Conservation (phyloP, 1,284 basidiomycete species). For the Cutaneotrichosporon daszewskae region DNA sequence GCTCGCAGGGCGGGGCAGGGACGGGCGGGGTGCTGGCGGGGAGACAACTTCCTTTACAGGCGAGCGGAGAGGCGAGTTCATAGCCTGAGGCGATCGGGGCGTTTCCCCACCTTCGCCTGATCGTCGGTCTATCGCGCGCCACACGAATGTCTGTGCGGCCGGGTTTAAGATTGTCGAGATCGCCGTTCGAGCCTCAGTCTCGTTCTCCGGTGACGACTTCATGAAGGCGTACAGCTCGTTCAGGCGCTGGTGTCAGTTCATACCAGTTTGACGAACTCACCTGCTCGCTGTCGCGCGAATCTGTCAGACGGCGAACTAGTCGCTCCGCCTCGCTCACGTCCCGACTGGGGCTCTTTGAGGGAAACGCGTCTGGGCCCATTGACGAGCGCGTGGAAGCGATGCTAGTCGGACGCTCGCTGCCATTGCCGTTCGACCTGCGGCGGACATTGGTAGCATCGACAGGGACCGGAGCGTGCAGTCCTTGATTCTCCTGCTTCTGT, state of each 20-base stretch:
- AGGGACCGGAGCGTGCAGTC: no score
- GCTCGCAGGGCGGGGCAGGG: conserved; percentile 3
- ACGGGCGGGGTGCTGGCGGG: conserved; percentile 2
- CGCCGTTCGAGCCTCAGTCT: conserved; percentile 65
- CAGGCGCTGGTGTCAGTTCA: conserved; percentile 88
- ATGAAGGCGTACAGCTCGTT: conserved; percentile 93
- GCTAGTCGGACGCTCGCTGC: conserved; percentile 23
- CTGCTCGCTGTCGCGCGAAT: conserved; percentile 72
- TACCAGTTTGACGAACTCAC: conserved; percentile 58
- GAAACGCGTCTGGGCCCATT: conserved; percentile 2
- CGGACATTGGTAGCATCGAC: no score
- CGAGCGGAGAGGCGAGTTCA: conserved; percentile 11
- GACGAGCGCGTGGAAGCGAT: conserved; percentile 16
- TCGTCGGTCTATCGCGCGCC: conserved; percentile 34
- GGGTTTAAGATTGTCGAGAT: conserved; percentile 30
- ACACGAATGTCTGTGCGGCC: conserved; percentile 37
- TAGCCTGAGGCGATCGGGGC: conserved; percentile 19
- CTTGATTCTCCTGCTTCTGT: no score
- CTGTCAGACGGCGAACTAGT: conserved; percentile 60
- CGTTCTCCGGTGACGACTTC: conserved; percentile 84
- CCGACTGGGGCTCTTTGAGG: conserved; percentile 45
- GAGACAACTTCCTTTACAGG: conserved; percentile 15
- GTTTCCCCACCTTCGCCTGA: conserved; percentile 25
- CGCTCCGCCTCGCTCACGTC: conserved; percentile 49
- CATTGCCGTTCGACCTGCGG: conserved; percentile 4